Conservation (phyloP, 2,329 filamentous ascomycete genomes). For the Neodidymelliopsis sp. region DNA sequence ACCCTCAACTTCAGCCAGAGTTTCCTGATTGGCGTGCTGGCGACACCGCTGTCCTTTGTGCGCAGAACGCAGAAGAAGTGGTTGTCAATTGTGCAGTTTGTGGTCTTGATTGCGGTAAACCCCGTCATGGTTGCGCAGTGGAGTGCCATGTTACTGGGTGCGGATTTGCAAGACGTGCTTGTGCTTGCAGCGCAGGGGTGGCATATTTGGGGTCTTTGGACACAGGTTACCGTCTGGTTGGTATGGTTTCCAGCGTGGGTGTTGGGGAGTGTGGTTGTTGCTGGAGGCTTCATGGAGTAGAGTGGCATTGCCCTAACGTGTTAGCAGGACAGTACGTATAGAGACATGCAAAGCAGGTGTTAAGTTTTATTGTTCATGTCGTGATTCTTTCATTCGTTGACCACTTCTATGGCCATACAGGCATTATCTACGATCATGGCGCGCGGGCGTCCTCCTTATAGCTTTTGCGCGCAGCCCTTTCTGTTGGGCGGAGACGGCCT, state of each 20-base stretch:
- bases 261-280: slow-evolving; percentile 56
- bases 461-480: slow-evolving; percentile 9
- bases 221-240: slow-evolving; percentile 88
- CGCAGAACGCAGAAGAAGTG: slow-evolving; percentile 33
- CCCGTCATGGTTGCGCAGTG: slow-evolving; percentile 42
- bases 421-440: slow-evolving; percentile 29
- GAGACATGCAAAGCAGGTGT: not conserved
- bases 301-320: too few species aligned
- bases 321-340: not conserved
- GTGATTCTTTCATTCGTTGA: slow-evolving; percentile 23
- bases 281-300: slow-evolving; percentile 29
- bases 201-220: slow-evolving; percentile 90
- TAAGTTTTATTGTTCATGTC: not conserved
- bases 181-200: slow-evolving; percentile 82
- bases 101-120: slow-evolving; percentile 40
- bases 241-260: slow-evolving; percentile 97
- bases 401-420: slow-evolving; percentile 8
- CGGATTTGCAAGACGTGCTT: slow-evolving; percentile 64
- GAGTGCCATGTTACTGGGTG: slow-evolving; percentile 32
- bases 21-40: slow-evolving; percentile 81
- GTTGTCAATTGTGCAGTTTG: slow-evolving; percentile 21
- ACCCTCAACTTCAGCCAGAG: slow-evolving; percentile 95
- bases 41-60: slow-evolving; percentile 80
- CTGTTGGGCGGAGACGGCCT: slow-evolving; percentile 1
- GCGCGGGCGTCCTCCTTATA: slow-evolving; percentile 11